These are phyloP conservation scores for Acmispon strigosus DNA, from an alignment of 306 rosid species.

Conservation along the genomic window DNA sequence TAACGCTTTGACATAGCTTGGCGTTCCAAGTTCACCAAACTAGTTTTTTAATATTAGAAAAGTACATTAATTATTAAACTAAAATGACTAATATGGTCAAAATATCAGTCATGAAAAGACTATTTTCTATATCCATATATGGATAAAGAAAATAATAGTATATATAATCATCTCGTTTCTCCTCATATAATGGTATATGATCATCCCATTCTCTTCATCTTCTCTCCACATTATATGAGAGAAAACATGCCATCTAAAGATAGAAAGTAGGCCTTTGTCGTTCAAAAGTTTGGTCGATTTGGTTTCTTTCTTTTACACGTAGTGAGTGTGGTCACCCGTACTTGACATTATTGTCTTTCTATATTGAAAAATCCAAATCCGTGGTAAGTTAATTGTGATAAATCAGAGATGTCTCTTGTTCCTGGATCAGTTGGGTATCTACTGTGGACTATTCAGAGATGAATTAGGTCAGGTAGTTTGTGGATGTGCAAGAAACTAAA, in stretches of 20 bases:
- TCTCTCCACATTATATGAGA: no score
- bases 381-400: background rate
- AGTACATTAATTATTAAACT: no score
- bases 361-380: background rate
- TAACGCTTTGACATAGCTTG: no score
- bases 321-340: slow-evolving; percentile 18
- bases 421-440: slow-evolving; percentile 12
- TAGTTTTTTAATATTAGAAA: no score
- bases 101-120: no score
- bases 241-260: background rate
- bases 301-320: background rate
- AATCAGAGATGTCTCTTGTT: background rate
- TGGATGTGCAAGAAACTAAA: background rate
- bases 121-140: no score
- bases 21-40: no score
- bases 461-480: slow-evolving; percentile 4
- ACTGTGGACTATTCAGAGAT: slow-evolving; percentile 13
- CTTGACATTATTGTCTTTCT: background rate
- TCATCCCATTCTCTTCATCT: no score
- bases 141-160: no score
- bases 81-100: no score
- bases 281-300: background rate
- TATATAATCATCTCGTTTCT: no score
- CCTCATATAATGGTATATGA: no score
- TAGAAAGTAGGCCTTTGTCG: background rate